Percentiles rank a stretch among this genome's conserved stretches.
Conservation (phyloP, 1,284 basidiomycete species). For the Omphalotus olearius region DNA sequence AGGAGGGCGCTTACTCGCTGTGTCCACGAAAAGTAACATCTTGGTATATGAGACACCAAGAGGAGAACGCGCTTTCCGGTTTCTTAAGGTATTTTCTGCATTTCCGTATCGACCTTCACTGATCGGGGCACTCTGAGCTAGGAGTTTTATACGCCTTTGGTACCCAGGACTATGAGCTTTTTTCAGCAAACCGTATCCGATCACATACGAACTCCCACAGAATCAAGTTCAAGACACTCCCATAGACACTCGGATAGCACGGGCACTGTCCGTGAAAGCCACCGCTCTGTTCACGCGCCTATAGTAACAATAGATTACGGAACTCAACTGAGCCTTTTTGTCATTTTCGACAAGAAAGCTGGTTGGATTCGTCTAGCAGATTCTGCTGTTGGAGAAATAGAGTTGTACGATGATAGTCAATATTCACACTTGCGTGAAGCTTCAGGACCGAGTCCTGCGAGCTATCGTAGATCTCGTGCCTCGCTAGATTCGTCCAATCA, state of each 20-base stretch:
- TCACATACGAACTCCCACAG: constrained; percentile 40
- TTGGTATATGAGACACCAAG: constrained; percentile 75
- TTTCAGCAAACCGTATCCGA: constrained; percentile 64
- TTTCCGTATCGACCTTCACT: neutral
- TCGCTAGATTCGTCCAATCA: constrained; percentile 10
- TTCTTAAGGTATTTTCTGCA: constrained; percentile 54
- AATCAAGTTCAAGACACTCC: constrained; percentile 27
- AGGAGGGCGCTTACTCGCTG: constrained; percentile 64
- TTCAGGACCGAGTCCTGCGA: constrained; percentile 13
- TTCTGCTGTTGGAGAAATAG: constrained; percentile 72
- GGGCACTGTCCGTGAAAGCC: constrained; percentile 18
- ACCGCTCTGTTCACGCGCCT: constrained; percentile 21
- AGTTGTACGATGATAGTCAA: constrained; percentile 48
- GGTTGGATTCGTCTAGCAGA: constrained; percentile 73
- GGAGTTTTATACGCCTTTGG: constrained; percentile 78
- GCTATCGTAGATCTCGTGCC: constrained; percentile 24
- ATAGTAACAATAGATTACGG: constrained; percentile 43
- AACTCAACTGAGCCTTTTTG: constrained; percentile 68
- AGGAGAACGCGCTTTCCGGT: constrained; percentile 76
- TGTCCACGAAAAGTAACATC: constrained; percentile 70
- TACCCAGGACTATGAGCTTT: constrained; percentile 60
- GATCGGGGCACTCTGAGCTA: constrained; percentile 23
- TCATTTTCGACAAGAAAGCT: constrained; percentile 80
- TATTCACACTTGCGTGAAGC: constrained; percentile 23
- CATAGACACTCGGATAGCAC: constrained; percentile 30